phyloP scores from a whole-genome alignment of 163 green algal species.

The Scenedesmus sp. region DNA sequence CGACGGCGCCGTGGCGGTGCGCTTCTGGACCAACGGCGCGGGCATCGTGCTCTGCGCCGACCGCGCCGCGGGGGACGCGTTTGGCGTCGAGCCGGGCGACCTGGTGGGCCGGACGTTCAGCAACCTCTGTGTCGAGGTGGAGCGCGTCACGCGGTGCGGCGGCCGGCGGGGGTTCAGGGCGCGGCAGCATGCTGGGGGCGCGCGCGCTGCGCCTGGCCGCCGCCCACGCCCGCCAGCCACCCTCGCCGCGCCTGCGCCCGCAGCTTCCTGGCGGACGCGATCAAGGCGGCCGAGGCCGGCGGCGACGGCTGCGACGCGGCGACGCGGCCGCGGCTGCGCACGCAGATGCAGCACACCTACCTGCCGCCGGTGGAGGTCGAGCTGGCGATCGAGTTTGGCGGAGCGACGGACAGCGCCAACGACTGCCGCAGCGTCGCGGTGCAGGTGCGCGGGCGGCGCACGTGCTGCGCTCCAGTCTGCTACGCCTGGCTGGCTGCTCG shows the following conservation, averaged over 20 bases:
- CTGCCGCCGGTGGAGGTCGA: constrained; percentile 39
- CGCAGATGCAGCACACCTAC: constrained; percentile 20
- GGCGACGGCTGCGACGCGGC: background rate
- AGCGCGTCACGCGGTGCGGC: background rate
- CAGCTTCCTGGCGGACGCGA: too few relatives aligned
- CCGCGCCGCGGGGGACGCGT: background rate
- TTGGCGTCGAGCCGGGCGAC: background rate
- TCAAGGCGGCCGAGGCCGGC: too few relatives aligned
- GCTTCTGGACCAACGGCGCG: background rate
- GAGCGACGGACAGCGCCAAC: background rate
- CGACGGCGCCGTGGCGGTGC: background rate
- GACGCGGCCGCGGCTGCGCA: background rate
- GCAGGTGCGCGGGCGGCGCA: background rate
- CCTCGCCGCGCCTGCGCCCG: too few relatives aligned
- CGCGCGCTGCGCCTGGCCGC: background rate
- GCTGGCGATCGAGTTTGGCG: background rate
- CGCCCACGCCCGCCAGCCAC: too few relatives aligned
- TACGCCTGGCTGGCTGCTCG: too few relatives aligned
- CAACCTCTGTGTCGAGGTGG: constrained; percentile 13
- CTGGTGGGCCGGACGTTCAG: background rate
- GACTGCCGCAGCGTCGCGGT: constrained; percentile 11
- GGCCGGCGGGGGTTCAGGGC: too few relatives aligned
- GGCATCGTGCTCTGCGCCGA: constrained; percentile 13
- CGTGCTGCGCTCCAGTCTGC: too few relatives aligned
- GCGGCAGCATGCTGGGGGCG: too few relatives aligned